Evolutionary conservation across 139 green algal species (phyloP).

Genomic region (Volvox reticuliferus): DNA sequence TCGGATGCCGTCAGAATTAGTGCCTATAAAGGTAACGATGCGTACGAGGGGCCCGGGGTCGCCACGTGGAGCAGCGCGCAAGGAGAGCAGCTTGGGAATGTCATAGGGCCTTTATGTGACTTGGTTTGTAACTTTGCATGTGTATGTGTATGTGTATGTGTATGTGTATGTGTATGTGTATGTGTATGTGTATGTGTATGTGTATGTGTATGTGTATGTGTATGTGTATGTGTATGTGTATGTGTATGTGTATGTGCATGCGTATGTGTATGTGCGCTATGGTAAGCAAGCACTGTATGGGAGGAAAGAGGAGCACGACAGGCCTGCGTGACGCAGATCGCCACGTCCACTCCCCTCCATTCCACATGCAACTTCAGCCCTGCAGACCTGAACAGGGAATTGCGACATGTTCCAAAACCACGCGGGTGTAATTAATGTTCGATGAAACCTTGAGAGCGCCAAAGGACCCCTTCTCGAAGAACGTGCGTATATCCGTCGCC

Average conservation of each 20-base stretch:
- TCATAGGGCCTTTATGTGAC: not conserved
- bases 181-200: constrained; percentile 28
- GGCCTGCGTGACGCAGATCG: no score
- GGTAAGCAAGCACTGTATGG: not conserved
- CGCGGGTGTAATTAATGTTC: not conserved
- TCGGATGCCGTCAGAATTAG: not conserved
- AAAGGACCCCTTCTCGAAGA: not conserved
- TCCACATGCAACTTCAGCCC: no score
- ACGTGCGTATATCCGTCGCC: not conserved
- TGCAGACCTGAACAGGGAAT: not conserved
- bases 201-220: constrained; percentile 21
- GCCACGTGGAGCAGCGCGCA: no score
- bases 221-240: not conserved
- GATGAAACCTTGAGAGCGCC: not conserved
- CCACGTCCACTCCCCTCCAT: no score
- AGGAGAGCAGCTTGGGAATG: no score
- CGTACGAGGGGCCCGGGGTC: no score
- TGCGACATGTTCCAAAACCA: not conserved
- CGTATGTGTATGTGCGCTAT: not conserved
- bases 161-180: not conserved
- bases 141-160: not conserved
- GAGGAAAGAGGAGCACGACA: no score
- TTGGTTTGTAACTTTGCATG: not conserved
- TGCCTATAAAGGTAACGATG: not conserved
- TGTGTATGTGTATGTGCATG: not conserved